Base-by-base conservation (phyloP, 164 flowering plant species). In the Vitis riparia region DNA sequence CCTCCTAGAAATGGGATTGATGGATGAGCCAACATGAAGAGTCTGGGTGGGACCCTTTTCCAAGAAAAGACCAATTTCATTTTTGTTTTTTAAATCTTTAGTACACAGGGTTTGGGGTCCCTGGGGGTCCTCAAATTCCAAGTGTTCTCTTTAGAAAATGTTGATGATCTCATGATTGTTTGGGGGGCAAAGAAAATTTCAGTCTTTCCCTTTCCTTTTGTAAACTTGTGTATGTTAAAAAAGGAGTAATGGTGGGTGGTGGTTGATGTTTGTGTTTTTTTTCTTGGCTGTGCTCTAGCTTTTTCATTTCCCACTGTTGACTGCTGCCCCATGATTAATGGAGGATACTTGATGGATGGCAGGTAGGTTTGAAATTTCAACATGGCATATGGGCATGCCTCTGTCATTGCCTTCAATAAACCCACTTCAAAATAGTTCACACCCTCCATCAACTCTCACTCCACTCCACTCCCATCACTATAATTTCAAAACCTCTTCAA, bases 1-100 rank as follows among this genome's bases (percentile, higher is more conserved):
- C 60, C 66, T 69, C 58, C 66, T 51, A 47, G 29, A 67, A 63
- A 62, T 62, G 68, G 44, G 65, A 61, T 15, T 62, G 62, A 58
- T 59, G 63, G 47, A 58, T 58, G 59, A 58, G 32, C 51, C 51
- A 50, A 16, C 51, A 29, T 59, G 12, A n/a, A 27, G 3, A 1
- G 11, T 32, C 5, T 37, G 44, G 44, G 44, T 37, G 65, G 62
- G 51, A 17, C 62, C 68, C 53, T 29, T 71, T 27, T 48, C 44
- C 44, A 37, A 37, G 44, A 37, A 37, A 62, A 16, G 16, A n/a
- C 11, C 15, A 12, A 14, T n/a, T 37, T 5, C 11, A 7, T 47
- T 37, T n/a, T 8, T 62, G 19, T 47, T 47, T 13, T 1, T 61
- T 12, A 23, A 47, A 62, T 19, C 65, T 62, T n/a, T 37, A 47